Conservation (phyloP, 2,329 filamentous ascomycete species). For the Ascosphaera apis region DNA sequence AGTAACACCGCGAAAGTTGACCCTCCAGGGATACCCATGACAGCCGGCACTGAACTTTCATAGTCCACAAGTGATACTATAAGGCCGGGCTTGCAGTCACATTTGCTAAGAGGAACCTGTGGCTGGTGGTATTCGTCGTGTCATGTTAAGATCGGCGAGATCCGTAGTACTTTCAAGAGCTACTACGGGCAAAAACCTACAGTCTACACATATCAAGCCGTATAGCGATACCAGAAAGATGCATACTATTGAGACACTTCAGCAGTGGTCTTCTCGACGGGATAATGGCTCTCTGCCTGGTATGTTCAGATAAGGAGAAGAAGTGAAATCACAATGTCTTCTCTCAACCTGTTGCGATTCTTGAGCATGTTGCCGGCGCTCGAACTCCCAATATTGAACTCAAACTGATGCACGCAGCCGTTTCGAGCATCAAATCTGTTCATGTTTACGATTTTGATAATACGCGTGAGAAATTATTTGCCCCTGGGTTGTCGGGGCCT, state of each 20-base stretch:
- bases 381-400: background rate
- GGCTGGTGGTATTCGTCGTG: background rate
- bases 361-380: background rate
- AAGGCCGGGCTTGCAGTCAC: too few relatives aligned
- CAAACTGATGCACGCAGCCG: slow-evolving; percentile 18
- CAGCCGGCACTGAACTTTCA: too few relatives aligned
- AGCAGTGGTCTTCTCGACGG: slow-evolving; percentile 62
- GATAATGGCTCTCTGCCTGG: slow-evolving; percentile 39
- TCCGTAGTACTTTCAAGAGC: slow-evolving; percentile 13
- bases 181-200: background rate
- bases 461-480: slow-evolving; percentile 37
- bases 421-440: slow-evolving; percentile 49
- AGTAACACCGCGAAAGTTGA: too few relatives aligned
- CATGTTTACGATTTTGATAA: slow-evolving; percentile 99
- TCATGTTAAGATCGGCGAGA: slow-evolving; percentile 12
- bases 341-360: too few relatives aligned
- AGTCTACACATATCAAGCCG: too few relatives aligned
- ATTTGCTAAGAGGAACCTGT: too few relatives aligned
- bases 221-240: slow-evolving; percentile 2
- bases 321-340: too few relatives aligned
- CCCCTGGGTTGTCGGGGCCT: background rate
- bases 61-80: too few relatives aligned
- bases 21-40: too few relatives aligned
- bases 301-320: slow-evolving; percentile 22
- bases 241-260: slow-evolving; percentile 48